phyloP scores from a whole-genome alignment of 2,329 filamentous ascomycete species.

The Sarocladium strictum region DNA sequence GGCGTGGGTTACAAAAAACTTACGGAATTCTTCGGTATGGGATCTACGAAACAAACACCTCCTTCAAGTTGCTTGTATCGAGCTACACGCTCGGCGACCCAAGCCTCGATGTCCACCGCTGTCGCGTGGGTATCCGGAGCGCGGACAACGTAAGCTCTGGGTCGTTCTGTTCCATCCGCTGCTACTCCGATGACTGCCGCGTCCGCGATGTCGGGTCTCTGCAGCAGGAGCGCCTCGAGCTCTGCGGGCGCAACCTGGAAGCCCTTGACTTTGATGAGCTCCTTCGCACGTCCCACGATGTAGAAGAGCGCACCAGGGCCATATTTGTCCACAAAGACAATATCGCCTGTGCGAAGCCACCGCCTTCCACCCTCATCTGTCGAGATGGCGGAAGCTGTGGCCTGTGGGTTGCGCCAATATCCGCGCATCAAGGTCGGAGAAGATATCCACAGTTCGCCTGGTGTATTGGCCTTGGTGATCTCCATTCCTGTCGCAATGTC shows the following conservation, averaged over 20 bases:
- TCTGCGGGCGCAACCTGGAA: conserved; percentile 55
- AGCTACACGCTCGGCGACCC: conserved; percentile 58
- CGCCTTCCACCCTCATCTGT: conserved; percentile 41
- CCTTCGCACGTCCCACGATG: conserved; percentile 68
- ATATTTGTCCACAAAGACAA: conserved; percentile 57
- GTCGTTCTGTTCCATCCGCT: conserved; percentile 48
- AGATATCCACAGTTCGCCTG: conserved; percentile 68
- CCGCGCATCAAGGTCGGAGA: conserved; percentile 69
- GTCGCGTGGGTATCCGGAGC: neutral
- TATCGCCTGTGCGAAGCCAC: conserved; percentile 72
- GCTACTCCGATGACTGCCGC: conserved; percentile 60
- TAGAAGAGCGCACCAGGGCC: conserved; percentile 43
- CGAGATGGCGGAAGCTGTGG: conserved; percentile 53
- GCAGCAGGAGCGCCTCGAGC: conserved; percentile 30
- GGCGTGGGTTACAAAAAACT: too few species aligned
- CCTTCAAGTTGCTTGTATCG: conserved; percentile 63
- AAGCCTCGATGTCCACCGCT: conserved; percentile 48
- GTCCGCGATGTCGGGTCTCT: conserved; percentile 46
- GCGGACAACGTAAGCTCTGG: conserved; percentile 55
- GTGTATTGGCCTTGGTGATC: conserved; percentile 42
- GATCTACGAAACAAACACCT: conserved; percentile 61
- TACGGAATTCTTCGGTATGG: conserved; percentile 55
- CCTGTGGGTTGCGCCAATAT: conserved; percentile 68
- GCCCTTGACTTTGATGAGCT: conserved; percentile 57
- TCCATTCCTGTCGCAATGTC: conserved; percentile 46